Percentiles rank a stretch among this genome's conserved stretches.
Evolutionary conservation across 2,329 filamentous ascomycete species (phyloP).

Genomic region (Fusarium sp.): DNA sequence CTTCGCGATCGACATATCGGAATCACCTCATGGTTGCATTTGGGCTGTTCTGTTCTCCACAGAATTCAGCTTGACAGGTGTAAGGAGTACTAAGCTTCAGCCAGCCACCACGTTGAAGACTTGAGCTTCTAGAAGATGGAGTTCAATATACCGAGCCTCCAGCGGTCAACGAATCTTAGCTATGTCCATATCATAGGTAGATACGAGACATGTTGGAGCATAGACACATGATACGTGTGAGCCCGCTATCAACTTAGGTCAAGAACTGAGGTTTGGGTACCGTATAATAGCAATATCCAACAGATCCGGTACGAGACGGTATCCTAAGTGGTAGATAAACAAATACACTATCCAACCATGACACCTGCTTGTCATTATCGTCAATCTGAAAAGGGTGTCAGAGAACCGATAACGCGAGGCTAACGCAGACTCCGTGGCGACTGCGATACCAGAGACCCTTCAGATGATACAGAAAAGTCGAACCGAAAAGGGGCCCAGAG

Average conservation of each 20-base stretch:
- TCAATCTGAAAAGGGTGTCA: neutral
- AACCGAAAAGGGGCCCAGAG: neutral
- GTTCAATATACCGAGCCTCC: neutral
- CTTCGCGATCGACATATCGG: neutral
- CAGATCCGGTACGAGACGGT: neutral
- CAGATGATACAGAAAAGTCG: neutral
- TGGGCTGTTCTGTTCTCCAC: neutral
- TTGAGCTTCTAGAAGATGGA: neutral
- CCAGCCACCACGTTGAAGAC: neutral
- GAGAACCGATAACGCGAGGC: slow-evolving; percentile 1
- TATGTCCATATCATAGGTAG: neutral
- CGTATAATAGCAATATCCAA: neutral
- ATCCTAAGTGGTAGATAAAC: neutral
- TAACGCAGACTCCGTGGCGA: slow-evolving; percentile 10
- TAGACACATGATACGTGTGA: neutral
- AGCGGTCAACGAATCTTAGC: neutral
- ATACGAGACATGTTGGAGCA: neutral
- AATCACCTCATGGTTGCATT: neutral
- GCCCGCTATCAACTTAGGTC: neutral
- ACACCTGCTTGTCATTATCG: slow-evolving; percentile 11
- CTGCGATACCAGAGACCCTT: slow-evolving; percentile 4
- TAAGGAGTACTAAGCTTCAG: neutral
- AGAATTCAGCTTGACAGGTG: neutral
- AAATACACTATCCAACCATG: neutral
- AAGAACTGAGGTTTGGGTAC: neutral